phyloP scores from a whole-genome alignment of 345 rosid species.

The Camelina hispida region DNA sequence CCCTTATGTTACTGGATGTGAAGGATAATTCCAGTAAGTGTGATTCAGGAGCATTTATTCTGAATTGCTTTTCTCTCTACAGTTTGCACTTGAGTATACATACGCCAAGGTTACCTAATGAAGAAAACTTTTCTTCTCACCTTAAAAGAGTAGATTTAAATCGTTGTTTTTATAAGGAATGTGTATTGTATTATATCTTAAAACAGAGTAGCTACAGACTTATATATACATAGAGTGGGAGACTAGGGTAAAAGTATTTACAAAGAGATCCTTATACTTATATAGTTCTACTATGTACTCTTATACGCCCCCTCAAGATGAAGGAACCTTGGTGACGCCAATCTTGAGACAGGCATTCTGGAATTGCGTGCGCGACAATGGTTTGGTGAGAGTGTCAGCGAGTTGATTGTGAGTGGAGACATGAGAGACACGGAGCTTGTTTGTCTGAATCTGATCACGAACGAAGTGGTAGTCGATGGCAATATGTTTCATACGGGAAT shows the following conservation, averaged over 20 bases:
- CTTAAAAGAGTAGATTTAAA: neutral
- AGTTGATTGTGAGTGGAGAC: neutral
- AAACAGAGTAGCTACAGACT: too few species aligned
- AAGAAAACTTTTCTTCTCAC: too few species aligned
- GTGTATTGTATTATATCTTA: too few species aligned
- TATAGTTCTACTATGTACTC: too few species aligned
- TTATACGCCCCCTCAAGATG: neutral
- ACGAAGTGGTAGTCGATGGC: neutral
- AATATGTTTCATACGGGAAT: neutral
- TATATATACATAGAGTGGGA: too few species aligned
- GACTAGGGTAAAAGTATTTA: too few species aligned
- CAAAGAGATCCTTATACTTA: too few species aligned
- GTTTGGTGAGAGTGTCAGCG: neutral
- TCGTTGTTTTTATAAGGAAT: neutral
- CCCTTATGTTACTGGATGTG: too few species aligned
- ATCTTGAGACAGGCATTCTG: neutral
- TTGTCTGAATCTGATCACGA: neutral
- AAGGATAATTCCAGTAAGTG: too few species aligned
- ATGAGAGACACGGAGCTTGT: neutral
- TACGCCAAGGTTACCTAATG: neutral
- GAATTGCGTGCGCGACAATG: neutral
- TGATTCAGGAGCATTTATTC: too few species aligned
- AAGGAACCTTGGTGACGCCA: neutral
- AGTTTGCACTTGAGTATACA: neutral
- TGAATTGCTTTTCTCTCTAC: too few species aligned